phyloP scores from a whole-genome alignment of 2,329 filamentous ascomycete genomes.

The Endoconidiophora polonica region DNA sequence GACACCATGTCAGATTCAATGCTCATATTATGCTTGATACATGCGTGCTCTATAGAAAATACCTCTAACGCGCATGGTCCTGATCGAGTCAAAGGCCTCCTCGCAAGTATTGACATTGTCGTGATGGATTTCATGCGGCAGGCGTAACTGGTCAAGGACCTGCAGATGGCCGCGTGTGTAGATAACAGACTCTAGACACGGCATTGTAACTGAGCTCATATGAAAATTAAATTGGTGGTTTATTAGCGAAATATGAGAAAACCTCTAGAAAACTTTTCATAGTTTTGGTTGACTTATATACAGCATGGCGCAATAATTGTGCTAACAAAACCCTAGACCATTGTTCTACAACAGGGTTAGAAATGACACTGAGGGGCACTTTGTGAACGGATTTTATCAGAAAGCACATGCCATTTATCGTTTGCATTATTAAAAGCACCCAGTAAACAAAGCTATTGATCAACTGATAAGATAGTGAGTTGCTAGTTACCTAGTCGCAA shows the following conservation, averaged over 20 bases:
- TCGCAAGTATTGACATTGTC: constrained; percentile 52
- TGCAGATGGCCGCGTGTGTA: constrained; percentile 56
- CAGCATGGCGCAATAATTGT: too few relatives aligned
- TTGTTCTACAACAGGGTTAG: too few relatives aligned
- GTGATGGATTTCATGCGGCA: constrained; percentile 68
- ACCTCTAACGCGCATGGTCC: constrained; percentile 57
- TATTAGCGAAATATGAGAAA: not conserved
- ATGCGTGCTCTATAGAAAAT: not conserved
- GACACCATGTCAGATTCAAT: not conserved
- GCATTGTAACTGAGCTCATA: constrained; percentile 22
- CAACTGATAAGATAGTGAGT: too few relatives aligned
- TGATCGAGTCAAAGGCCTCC: constrained; percentile 70
- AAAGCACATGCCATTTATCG: too few relatives aligned
- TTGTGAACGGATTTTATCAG: too few relatives aligned
- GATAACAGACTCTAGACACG: constrained; percentile 58
- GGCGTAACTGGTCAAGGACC: constrained; percentile 68
- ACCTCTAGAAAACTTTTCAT: too few relatives aligned
- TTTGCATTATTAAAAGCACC: too few relatives aligned
- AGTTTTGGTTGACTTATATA: too few relatives aligned
- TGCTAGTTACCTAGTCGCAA: too few relatives aligned
- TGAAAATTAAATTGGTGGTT: not conserved
- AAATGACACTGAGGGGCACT: too few relatives aligned
- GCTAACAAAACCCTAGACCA: too few relatives aligned
- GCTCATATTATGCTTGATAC: not conserved
- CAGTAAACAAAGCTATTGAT: too few relatives aligned